These are phyloP conservation scores for Globisporangium parvum DNA, from an alignment of 352 stramenopile genomes.

Conservation along the genomic window DNA sequence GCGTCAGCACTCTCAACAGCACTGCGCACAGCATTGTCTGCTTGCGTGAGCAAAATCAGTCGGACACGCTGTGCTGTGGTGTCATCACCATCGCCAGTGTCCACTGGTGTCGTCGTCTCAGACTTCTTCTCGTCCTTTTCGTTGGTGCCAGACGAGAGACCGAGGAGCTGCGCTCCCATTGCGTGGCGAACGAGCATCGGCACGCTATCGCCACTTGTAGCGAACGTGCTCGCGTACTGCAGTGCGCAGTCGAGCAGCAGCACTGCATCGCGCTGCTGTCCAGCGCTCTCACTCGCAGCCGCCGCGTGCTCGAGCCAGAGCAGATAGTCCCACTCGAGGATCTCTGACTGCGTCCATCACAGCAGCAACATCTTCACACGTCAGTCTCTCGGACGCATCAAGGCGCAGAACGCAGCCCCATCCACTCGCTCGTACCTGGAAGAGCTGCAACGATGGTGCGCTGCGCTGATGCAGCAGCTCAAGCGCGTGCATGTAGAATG, in stretches of 20 bases:
- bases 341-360: slow-evolving; percentile 23
- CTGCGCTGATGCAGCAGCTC: slow-evolving; percentile 8
- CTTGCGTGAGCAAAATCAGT: background rate
- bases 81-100: background rate
- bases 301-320: slow-evolving; percentile 61
- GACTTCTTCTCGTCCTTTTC: too few relatives aligned
- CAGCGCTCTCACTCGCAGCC: slow-evolving; percentile 32
- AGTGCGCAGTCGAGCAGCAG: slow-evolving; percentile 31
- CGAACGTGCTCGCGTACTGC: slow-evolving; percentile 24
- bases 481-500: slow-evolving; percentile 34
- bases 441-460: background rate
- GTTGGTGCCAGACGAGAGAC: background rate
- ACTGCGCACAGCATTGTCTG: slow-evolving; percentile 1
- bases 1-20: slow-evolving; percentile 2
- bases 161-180: slow-evolving; percentile 7
- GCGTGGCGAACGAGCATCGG: slow-evolving; percentile 4
- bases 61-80: background rate
- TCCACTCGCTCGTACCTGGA: slow-evolving; percentile 3
- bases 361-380: background rate
- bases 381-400: background rate
- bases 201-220: slow-evolving; percentile 1
- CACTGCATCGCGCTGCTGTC: slow-evolving; percentile 21
- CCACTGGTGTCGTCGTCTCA: background rate
- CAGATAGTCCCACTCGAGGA: slow-evolving; percentile 45
- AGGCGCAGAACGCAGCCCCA: too few relatives aligned